Base-by-base conservation (phyloP, 257 asterid genomes). In the Scutellaria baicalensis region DNA sequence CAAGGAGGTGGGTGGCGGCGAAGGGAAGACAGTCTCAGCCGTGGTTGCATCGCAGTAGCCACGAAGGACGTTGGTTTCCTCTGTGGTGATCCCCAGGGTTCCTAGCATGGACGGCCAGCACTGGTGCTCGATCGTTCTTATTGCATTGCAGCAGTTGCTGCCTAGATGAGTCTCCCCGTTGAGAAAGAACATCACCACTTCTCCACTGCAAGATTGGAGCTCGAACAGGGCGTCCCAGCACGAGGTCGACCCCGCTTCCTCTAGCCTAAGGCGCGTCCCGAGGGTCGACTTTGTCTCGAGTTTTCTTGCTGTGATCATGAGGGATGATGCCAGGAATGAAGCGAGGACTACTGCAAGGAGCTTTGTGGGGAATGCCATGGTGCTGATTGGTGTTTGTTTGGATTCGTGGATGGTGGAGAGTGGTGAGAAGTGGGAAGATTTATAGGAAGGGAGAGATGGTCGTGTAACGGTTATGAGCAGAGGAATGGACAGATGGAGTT, bases 31-130 rank as follows among this genome's bases (percentile, higher is more conserved):
- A 2, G 4, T 27, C 8, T 16, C 38, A 9, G 43, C 51, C 4
- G 71, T 47, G 8, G 62, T 40, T 4, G 65, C 87, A 9, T 84
- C 96, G 21, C 95, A 89, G 33, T 83, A 89, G 56, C 96, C 96
- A 2, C 83, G 84, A 6, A 89, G 85, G 9, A 87, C 65, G 27
- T 82, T 78, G 33, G 82, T 71, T 56, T 89, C 96, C 70, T 87
- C 84, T 0, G 78, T 4, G 0, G 86, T 81, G 59, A 85, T 78
- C n/a, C 96, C 96, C 20, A 89, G 72, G 6, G 96, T 62, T 10
- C 84, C 86, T 3, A 89, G 79, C 95, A 87, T 87, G 13, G 90
- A 71, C 0, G 92, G 86, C 90, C 92, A 89, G 50, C 96, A 89
- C 17, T 89, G 81, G 13, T 66, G 81, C 73, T 87, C 81, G 5